A percentile compares a stretch with the other conserved stretches of the same genome.
Conservation (phyloP, 768 basidiomycete species). For the Cubamyces lactineus region DNA sequence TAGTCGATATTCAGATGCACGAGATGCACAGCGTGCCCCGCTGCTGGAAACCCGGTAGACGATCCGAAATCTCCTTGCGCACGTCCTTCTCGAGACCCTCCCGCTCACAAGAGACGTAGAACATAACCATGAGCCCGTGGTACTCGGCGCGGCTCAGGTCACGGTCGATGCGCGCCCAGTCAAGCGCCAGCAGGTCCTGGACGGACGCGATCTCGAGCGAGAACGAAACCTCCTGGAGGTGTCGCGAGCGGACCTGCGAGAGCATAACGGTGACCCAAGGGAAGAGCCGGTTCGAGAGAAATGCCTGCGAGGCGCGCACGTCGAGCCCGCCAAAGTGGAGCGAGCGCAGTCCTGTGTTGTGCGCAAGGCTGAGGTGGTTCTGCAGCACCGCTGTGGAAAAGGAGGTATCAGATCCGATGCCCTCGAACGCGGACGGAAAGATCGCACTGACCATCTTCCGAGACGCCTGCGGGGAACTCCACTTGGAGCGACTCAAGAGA, state of each 20-base stretch:
- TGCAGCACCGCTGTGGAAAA: slow-evolving; percentile 25
- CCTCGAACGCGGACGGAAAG: background rate
- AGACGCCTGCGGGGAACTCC: slow-evolving; percentile 33
- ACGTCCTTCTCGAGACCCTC: slow-evolving; percentile 23
- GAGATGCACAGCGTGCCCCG: slow-evolving; percentile 30
- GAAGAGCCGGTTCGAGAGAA: slow-evolving; percentile 30
- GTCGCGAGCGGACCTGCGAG: slow-evolving; percentile 26
- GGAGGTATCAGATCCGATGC: background rate
- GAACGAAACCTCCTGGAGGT: slow-evolving; percentile 30
- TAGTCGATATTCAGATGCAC: slow-evolving; percentile 21
- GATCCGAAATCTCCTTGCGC: slow-evolving; percentile 19
- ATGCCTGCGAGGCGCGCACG: slow-evolving; percentile 28
- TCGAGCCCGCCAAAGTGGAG: slow-evolving; percentile 34
- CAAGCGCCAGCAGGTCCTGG: slow-evolving; percentile 28
- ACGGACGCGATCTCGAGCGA: slow-evolving; percentile 31
- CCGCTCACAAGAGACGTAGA: slow-evolving; percentile 31
- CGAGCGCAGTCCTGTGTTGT: slow-evolving; percentile 33
- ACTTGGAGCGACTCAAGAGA: slow-evolving; percentile 32
- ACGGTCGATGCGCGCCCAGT: slow-evolving; percentile 34
- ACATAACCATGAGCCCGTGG: slow-evolving; percentile 28
- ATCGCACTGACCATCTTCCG: slow-evolving; percentile 26
- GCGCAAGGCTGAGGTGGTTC: slow-evolving; percentile 32
- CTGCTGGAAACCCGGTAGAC: slow-evolving; percentile 27
- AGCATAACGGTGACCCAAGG: slow-evolving; percentile 33
- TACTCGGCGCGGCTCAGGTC: slow-evolving; percentile 30